Evolutionary conservation across 768 basidiomycete species (phyloP).

Genomic region (Hypsizygus marmoreus): DNA sequence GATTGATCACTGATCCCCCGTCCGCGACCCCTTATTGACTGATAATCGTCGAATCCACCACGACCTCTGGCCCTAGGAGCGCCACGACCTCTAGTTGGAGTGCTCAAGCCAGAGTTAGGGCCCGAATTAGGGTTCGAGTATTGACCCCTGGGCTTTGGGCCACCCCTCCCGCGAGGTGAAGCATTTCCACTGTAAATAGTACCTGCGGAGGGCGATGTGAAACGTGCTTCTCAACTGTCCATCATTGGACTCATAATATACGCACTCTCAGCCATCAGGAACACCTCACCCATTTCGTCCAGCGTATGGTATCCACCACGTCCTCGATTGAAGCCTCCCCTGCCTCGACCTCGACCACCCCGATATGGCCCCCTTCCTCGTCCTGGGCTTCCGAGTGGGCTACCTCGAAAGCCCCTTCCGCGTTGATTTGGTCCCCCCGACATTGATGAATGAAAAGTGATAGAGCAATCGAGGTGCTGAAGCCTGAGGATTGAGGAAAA

Average conservation of each 20-base stretch:
- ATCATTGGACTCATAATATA: constrained; percentile 13
- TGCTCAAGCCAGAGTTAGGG: constrained; percentile 14
- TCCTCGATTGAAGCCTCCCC: constrained; percentile 22
- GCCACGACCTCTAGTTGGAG: constrained; percentile 25
- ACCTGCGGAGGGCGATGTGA: constrained; percentile 15
- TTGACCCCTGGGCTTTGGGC: constrained; percentile 14
- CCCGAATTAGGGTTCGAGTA: constrained; percentile 11
- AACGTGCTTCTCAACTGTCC: constrained; percentile 7
- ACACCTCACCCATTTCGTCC: constrained; percentile 18
- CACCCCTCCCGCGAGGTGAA: constrained; percentile 18
- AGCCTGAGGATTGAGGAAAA: too few relatives aligned
- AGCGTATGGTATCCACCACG: constrained; percentile 23
- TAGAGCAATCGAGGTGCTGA: too few relatives aligned
- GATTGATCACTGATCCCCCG: constrained; percentile 16
- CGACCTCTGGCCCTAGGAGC: constrained; percentile 18
- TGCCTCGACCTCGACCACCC: constrained; percentile 29
- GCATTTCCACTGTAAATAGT: constrained; percentile 18
- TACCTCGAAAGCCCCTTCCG: constrained; percentile 18
- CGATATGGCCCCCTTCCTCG: constrained; percentile 17
- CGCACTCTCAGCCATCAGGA: constrained; percentile 26
- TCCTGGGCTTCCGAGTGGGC: constrained; percentile 15
- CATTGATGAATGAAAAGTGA: too few relatives aligned
- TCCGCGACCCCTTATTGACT: constrained; percentile 12
- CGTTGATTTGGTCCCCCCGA: constrained; percentile 10
- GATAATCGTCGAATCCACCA: constrained; percentile 1